These are phyloP conservation scores for Flueggea neowawraea DNA, from an alignment of 441 rosid genomes.

Conservation along the genomic window DNA sequence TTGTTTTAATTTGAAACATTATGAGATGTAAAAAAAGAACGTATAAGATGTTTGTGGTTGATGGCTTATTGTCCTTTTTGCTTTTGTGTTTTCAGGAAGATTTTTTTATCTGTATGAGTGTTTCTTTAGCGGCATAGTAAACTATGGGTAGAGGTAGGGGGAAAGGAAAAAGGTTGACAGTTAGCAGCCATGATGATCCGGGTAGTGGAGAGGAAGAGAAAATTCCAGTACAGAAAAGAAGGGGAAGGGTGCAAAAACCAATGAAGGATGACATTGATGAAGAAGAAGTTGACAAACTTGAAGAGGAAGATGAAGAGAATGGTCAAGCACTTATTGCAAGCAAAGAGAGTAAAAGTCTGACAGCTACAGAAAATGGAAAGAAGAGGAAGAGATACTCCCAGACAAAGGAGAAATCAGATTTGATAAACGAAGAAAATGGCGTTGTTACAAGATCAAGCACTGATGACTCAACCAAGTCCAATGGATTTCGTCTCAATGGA, in stretches of 20 bases:
- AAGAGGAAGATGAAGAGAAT: conserved; percentile 50
- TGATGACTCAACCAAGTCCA: conserved; percentile 58
- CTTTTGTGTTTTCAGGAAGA: conserved; percentile 32
- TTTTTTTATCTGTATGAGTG: conserved; percentile 23
- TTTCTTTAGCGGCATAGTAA: conserved; percentile 14
- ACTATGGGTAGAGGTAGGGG: conserved; percentile 81
- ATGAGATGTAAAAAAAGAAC: too few relatives aligned
- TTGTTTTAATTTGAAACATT: too few relatives aligned
- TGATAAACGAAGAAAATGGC: conserved; percentile 52
- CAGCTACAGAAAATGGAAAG: conserved; percentile 46
- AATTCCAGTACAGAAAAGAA: conserved; percentile 58
- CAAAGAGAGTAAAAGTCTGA: conserved; percentile 39
- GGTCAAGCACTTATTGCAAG: conserved; percentile 28
- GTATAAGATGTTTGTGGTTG: too few relatives aligned
- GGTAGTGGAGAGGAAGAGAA: conserved; percentile 66
- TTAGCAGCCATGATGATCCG: conserved; percentile 42
- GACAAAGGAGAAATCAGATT: conserved; percentile 43
- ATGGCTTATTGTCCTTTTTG: neutral
- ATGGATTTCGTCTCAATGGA: conserved; percentile 80
- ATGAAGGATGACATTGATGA: conserved; percentile 53
- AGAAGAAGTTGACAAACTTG: conserved; percentile 47
- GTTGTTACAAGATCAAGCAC: conserved; percentile 48
- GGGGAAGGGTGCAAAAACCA: conserved; percentile 70
- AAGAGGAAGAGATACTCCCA: conserved; percentile 50
- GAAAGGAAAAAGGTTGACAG: conserved; percentile 54